Evolutionary conservation across 2,329 filamentous ascomycete species (phyloP).

Genomic region (Neoascochyta sp.): DNA sequence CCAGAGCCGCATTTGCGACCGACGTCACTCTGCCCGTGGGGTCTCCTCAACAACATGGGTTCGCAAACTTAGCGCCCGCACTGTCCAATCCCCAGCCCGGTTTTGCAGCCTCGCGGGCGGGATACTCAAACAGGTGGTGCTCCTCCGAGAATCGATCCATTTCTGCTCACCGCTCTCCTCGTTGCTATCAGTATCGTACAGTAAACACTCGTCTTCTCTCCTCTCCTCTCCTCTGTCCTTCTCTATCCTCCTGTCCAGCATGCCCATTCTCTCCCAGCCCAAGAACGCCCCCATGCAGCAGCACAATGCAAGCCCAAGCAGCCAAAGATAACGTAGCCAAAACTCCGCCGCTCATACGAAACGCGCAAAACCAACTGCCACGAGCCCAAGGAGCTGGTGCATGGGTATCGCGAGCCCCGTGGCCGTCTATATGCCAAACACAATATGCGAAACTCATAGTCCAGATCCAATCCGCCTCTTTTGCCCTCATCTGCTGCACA

Average conservation of each 20-base stretch:
- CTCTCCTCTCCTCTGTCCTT: no score
- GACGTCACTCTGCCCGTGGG: slow-evolving; percentile 21
- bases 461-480: slow-evolving; percentile 17
- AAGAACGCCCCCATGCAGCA: slow-evolving; percentile 11
- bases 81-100: no score
- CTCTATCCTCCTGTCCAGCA: slow-evolving; percentile 15
- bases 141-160: slow-evolving; percentile 6
- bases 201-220: no score
- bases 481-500: slow-evolving; percentile 21
- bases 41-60: slow-evolving; percentile 14
- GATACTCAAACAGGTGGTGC: slow-evolving; percentile 9
- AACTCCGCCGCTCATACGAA: slow-evolving; percentile 36
- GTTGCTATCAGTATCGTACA: slow-evolving; percentile 24
- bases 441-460: slow-evolving; percentile 26
- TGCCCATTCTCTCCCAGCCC: slow-evolving; percentile 13
- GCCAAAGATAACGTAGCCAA: slow-evolving; percentile 19
- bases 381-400: slow-evolving; percentile 25
- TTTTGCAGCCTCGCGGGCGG: no score
- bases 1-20: slow-evolving; percentile 16
- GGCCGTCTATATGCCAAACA: slow-evolving; percentile 24
- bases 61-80: no score
- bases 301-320: slow-evolving; percentile 20
- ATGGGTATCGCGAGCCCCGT: slow-evolving; percentile 36
- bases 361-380: slow-evolving; percentile 24
- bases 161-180: slow-evolving; percentile 10